Percentiles rank a stretch among this genome's conserved stretches.
Evolutionary conservation across 2,329 filamentous ascomycete genomes (phyloP).

Genomic region (Tolypocladium ophioglossoides): DNA sequence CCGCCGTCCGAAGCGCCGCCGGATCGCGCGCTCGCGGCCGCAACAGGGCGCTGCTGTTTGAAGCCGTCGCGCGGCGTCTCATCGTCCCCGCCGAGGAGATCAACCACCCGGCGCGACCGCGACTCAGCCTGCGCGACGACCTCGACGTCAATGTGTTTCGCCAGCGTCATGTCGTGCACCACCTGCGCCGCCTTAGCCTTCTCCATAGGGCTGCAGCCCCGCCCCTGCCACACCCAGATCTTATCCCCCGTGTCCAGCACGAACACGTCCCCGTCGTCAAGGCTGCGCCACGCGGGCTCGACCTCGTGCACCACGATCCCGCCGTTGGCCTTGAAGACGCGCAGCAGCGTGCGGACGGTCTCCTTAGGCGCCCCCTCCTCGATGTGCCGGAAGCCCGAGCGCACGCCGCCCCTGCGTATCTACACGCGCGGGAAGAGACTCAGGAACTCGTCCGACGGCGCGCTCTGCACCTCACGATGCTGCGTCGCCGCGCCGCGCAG

Average conservation of each 20-base stretch:
- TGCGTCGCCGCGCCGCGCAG: constrained; percentile 50
- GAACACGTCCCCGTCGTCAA: constrained; percentile 58
- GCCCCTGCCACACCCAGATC: constrained; percentile 62
- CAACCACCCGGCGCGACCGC: constrained; percentile 42
- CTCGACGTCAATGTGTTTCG: constrained; percentile 55
- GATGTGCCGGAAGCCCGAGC: constrained; percentile 53
- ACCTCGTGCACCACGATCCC: constrained; percentile 54
- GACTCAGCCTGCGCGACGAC: constrained; percentile 52
- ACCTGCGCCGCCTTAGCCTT: constrained; percentile 58
- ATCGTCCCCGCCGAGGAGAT: constrained; percentile 40
- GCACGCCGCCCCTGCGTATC: constrained; percentile 50
- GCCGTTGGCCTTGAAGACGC: constrained; percentile 47
- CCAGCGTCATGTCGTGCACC: constrained; percentile 52
- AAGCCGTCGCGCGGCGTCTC: constrained; percentile 28
- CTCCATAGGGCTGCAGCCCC: constrained; percentile 55
- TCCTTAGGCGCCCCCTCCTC: constrained; percentile 29
- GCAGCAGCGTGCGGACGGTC: constrained; percentile 42
- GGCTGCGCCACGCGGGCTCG: constrained; percentile 46
- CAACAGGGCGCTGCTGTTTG: constrained; percentile 29
- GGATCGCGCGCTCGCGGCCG: constrained; percentile 2
- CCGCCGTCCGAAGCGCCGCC: background rate
- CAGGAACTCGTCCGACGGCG: constrained; percentile 49
- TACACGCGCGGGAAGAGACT: constrained; percentile 48
- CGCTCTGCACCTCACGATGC: constrained; percentile 51
- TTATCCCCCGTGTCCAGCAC: constrained; percentile 51